Percentiles rank a stretch among this genome's conserved stretches.
Conservation (phyloP, 2,329 filamentous ascomycete genomes). For the Aspergillus sergii region DNA sequence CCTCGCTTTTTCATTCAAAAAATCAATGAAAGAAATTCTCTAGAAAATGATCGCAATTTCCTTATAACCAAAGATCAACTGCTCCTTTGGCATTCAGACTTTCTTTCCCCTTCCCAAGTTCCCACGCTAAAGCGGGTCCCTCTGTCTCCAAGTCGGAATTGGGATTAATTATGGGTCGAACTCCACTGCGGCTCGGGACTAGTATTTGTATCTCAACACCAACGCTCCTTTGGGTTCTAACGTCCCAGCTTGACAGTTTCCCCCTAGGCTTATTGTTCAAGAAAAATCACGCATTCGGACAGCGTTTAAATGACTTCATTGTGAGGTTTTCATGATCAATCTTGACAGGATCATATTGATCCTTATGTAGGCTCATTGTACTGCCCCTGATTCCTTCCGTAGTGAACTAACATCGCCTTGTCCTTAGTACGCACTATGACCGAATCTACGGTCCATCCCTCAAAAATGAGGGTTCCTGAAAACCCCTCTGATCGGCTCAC, state of each 20-base stretch:
- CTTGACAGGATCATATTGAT: slow-evolving; percentile 17
- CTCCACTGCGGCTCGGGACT: slow-evolving; percentile 34
- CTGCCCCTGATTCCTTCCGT: neutral
- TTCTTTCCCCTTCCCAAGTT: slow-evolving; percentile 7
- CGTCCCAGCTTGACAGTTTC: slow-evolving; percentile 10
- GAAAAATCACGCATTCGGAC: neutral
- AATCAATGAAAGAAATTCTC: neutral
- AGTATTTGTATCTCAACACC: slow-evolving; percentile 13
- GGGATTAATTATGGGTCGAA: slow-evolving; percentile 23
- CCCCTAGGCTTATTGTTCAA: neutral
- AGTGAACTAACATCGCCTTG: slow-evolving; percentile 3
- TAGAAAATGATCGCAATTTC: neutral
- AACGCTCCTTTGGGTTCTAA: slow-evolving; percentile 29
- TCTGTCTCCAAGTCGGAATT: slow-evolving; percentile 20
- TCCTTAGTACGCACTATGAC: slow-evolving; percentile 26
- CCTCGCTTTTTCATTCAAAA: no score
- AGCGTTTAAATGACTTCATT: slow-evolving; percentile 4
- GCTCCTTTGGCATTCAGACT: slow-evolving; percentile 14
- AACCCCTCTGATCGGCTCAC: slow-evolving; percentile 19
- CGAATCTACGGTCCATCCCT: slow-evolving; percentile 23
- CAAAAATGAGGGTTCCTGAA: slow-evolving; percentile 23
- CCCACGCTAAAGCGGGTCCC: slow-evolving; percentile 27
- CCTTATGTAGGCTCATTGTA: neutral
- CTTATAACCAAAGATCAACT: slow-evolving; percentile 3
- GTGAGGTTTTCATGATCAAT: slow-evolving; percentile 7